Evolutionary conservation across 1,139 yeast species (phyloP), one percentile per base, ranked within the genome.

Genomic region (Suhomyces atakaporum): DNA sequence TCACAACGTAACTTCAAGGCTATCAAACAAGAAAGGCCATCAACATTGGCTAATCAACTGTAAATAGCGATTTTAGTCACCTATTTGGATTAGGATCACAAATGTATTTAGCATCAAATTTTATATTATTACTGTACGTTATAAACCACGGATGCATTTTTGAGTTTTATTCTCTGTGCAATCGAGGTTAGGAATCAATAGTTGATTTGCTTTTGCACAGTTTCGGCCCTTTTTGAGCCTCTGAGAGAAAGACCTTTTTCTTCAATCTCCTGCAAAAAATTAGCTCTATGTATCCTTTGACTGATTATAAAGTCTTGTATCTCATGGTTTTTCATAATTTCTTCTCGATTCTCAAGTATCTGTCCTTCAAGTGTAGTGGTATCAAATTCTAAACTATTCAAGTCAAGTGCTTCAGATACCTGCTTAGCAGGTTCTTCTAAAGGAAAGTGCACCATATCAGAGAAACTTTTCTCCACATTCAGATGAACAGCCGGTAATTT

Each of bases 231-330:
- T 19, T 27, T 7, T 11, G 14, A n/a, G 13, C 27, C 8, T 33
- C 34, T 33, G 20, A 38, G 20, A n/a, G 26, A 15, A 11, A 58
- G 20, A 1, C 64, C 64, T 33, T 46, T 54, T 8, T 46, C 43
- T 25, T 46, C 28, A 6, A 62, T 51, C 36, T 63, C 68, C 20
- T 50, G 38, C 16, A 52, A 33, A 35, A 63, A 63, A 23, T 49
- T 49, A 10, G 36, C 39, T 26, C 39, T 44, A 35, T 63, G 68
- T 4, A 39, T 35, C 27, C 46, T 36, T 35, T 53, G 60, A 5
- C 45, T 32, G 19, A 38, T 44, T 8, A 56, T 8, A 37, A 48
- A 62, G 8, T 45, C 46, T 27, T 49, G 50, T 3, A 43, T 47
- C 4, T 35, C 30, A 29, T 45, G 53, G 19, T 48, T 45, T 10